phyloP scores from a whole-genome alignment of 2,329 filamentous ascomycete species.

The Biscogniauxia mediterranea region DNA sequence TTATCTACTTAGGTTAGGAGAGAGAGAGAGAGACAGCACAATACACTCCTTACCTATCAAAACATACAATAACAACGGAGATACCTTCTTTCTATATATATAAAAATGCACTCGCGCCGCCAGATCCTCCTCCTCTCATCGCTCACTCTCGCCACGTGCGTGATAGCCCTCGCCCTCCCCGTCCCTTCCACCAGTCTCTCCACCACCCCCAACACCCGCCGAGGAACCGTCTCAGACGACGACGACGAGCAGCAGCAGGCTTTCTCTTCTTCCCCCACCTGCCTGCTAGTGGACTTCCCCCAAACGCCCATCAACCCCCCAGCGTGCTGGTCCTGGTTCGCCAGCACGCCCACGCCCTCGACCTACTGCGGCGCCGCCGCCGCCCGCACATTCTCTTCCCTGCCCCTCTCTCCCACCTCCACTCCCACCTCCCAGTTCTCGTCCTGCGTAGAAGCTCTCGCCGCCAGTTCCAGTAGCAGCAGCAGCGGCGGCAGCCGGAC shows the following conservation, averaged over 20 bases:
- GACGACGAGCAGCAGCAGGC: too few relatives aligned
- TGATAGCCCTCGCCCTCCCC: neutral
- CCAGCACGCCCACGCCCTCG: slow-evolving; percentile 8
- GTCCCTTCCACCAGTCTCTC: neutral
- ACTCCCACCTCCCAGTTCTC: slow-evolving; percentile 8
- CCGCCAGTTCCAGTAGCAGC: neutral
- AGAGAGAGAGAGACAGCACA: neutral
- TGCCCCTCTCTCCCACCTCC: neutral
- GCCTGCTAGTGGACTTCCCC: slow-evolving; percentile 14
- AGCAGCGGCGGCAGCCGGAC: slow-evolving; percentile 12
- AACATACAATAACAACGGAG: too few relatives aligned
- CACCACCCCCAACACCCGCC: too few relatives aligned
- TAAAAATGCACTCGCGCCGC: neutral
- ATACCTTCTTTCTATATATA: too few relatives aligned
- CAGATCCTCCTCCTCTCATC: neutral
- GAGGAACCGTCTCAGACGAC: too few relatives aligned
- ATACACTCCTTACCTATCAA: neutral
- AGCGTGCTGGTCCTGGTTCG: slow-evolving; percentile 22
- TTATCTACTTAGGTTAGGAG: neutral
- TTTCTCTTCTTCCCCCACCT: neutral
- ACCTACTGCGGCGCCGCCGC: slow-evolving; percentile 25
- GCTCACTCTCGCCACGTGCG: neutral
- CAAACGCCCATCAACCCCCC: slow-evolving; percentile 18
- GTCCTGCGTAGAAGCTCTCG: slow-evolving; percentile 8
- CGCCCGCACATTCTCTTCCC: slow-evolving; percentile 9